Evolutionary conservation across 1,284 basidiomycete species (phyloP), one percentile per base, ranked within the genome.

Genomic region (Vanrija humicola): DNA sequence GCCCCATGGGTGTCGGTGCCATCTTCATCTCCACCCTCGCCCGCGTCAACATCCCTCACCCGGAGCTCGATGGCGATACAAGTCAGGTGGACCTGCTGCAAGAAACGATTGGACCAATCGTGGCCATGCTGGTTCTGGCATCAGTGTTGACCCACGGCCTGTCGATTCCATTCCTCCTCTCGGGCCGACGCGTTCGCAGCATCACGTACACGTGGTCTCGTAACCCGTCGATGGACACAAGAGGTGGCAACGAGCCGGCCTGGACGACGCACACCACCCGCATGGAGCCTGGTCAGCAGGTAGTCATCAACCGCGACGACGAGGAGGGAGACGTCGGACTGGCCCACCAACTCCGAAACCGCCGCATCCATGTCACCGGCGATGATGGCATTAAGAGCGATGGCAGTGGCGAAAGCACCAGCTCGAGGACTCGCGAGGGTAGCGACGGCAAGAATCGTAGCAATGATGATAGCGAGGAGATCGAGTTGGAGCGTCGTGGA

Each of bases 21-120:
- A 82, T 97, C 55, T 97, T 95, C 78, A 95, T 96, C 56, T 87
- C 88, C 3, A 95, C 92, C 0, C 82, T 93, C 9, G 91, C 93
- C 1, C 82, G 84, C 15, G 79, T 82, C 57, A 80, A 85, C 56
- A 81, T 96, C 12, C 85, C 86, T 0, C 77, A 79, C 6, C 80
- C 84, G 1, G 53, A 56, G 21, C 54, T 54, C 4, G 83, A 85
- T 0, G 59, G 65, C 6, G 67, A 74, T 50, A 78, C 80, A 40
- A 79, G 79, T 25, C 85, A 89, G 71, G 79, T 83, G 6, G 82
- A 87, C 58, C 72, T 88, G 14, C 79, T 96, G 15, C 81, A 84
- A 1, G 80, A 85, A 16, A 80, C 85, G 3, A 91, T 96, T 52
- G 88, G 92, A 68, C 93, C 94, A 0, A 87, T 97, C 57, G 88